A percentile compares a stretch with the other conserved stretches of the same genome.
Conservation (phyloP, 2,329 filamentous ascomycete genomes). For the Alternaria triticimaculans region DNA sequence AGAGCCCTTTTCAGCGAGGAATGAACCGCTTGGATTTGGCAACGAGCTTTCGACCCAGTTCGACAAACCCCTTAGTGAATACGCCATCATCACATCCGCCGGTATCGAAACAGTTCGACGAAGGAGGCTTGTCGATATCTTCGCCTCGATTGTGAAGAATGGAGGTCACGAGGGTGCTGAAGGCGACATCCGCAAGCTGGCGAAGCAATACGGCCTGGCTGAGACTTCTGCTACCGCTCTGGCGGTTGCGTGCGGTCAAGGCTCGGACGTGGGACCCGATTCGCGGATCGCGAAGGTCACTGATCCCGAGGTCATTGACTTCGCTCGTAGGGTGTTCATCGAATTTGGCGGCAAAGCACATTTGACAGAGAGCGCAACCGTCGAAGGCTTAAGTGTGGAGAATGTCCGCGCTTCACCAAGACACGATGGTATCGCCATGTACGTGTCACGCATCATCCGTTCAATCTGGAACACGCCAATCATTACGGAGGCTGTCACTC, state of each 20-base stretch:
- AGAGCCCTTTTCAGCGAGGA: slow-evolving; percentile 68
- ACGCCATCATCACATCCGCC: slow-evolving; percentile 89
- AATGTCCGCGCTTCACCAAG: slow-evolving; percentile 86
- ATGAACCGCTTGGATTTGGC: slow-evolving; percentile 77
- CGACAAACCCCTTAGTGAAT: slow-evolving; percentile 79
- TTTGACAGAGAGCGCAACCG: slow-evolving; percentile 76
- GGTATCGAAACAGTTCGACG: slow-evolving; percentile 87
- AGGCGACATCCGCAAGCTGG: slow-evolving; percentile 81
- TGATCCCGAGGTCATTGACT: slow-evolving; percentile 85
- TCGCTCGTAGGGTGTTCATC: slow-evolving; percentile 85
- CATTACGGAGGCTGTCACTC: slow-evolving; percentile 62
- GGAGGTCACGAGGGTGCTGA: slow-evolving; percentile 81
- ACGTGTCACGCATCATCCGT: slow-evolving; percentile 85
- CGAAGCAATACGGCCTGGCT: slow-evolving; percentile 82
- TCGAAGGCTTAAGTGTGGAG: slow-evolving; percentile 71
- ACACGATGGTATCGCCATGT: slow-evolving; percentile 86
- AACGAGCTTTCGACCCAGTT: slow-evolving; percentile 98
- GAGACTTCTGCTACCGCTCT: slow-evolving; percentile 91
- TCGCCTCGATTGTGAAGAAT: slow-evolving; percentile 79
- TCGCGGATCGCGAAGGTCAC: slow-evolving; percentile 73
- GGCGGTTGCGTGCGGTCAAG: slow-evolving; percentile 93
- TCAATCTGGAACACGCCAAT: slow-evolving; percentile 86
- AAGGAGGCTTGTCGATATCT: slow-evolving; percentile 86
- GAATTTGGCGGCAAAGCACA: slow-evolving; percentile 89
- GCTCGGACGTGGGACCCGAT: slow-evolving; percentile 77